Conservation (phyloP, 441 rosid species). For the Populus hybrid region DNA sequence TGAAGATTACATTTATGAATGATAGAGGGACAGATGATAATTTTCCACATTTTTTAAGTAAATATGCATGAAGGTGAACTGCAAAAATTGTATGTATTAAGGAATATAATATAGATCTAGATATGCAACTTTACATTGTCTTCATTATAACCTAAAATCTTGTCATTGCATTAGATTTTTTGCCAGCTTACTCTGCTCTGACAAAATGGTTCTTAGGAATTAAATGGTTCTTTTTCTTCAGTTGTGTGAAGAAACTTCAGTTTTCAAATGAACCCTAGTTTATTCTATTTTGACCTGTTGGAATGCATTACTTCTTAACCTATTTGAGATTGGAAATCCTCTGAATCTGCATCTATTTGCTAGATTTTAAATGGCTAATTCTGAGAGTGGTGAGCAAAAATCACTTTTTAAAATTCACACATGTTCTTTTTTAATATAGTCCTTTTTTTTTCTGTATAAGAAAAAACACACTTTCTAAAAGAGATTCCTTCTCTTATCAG, state of each 20-base stretch:
- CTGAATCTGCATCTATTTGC: background rate
- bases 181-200: background rate
- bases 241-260: background rate
- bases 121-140: background rate
- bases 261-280: background rate
- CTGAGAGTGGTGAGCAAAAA: background rate
- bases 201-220: background rate
- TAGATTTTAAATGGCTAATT: background rate
- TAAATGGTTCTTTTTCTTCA: background rate
- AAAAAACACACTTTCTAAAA: background rate
- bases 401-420: background rate
- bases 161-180: background rate
- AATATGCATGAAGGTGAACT: background rate
- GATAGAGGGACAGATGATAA: background rate
- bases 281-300: background rate
- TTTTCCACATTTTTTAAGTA: background rate
- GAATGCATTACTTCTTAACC: background rate
- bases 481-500: background rate
- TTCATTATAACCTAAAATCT: background rate
- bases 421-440: background rate
- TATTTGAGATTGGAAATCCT: background rate
- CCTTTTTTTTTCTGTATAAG: background rate
- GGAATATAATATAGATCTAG: background rate
- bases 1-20: background rate
- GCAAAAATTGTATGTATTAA: background rate